Base-by-base conservation (phyloP, 2,329 filamentous ascomycete species). In the Neobulgaria alba region DNA sequence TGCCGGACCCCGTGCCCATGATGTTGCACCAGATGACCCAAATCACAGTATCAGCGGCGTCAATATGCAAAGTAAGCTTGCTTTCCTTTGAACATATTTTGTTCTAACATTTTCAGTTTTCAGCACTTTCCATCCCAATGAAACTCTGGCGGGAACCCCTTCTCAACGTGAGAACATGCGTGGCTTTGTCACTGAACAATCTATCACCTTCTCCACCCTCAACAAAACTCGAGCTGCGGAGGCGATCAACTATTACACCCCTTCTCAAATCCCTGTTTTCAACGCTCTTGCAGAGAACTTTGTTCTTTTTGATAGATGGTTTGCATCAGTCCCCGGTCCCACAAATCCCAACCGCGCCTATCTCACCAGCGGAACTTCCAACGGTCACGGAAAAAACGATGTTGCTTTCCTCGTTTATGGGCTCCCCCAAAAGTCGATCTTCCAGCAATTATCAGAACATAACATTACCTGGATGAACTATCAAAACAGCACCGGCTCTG, bases 381-480 rank as follows among this genome's bases (percentile, higher is more conserved):
- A 60, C 30, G 63, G 63, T 10, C 63, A 65, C 31, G 63, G 63
- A 3, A 43, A 32, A 3, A 66, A 66, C 34, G 61, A 64, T 19
- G 40, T 52, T 7, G 52, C 51, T 14, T 65, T 65, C 43, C 38
- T 51, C 4, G 50, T 50, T 2, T 63, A 61, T 5, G 55, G 50
- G 1, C 45, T 65, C 4, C 62, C 63, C 0, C 62, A 65, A 41
- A 57, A 48, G 7, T 65, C 62, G 3, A 58, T 66, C 37, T 66
- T 64, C 38, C 55, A 66, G 40, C 59, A 64, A 41, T 50, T 70
- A 18, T 61, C 58, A 0, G 64, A 67, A 39, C 55, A 56, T 15
- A 56, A 57, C 40, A 61, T 65, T 44, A 57, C 57, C 31, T 71
- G 68, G 68, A 62, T 60, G 40, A 69, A 71, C 54, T 71, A 70